A percentile compares a stretch with the other conserved stretches of the same genome.
These are phyloP conservation scores for Boehmeria nivea DNA, from an alignment of 306 rosid genomes.

Conservation along the genomic window DNA sequence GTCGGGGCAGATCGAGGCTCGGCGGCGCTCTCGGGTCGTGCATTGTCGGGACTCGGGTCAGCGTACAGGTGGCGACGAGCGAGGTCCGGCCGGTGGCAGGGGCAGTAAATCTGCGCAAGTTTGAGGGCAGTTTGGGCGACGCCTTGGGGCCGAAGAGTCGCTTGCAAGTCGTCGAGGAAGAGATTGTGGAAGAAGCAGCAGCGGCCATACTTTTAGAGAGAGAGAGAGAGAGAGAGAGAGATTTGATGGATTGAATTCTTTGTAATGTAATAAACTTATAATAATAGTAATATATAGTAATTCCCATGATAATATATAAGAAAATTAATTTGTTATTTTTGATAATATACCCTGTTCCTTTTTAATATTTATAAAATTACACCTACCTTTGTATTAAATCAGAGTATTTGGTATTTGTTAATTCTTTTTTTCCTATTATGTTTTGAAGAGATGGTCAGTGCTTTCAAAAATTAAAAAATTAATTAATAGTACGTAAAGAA, in stretches of 20 bases:
- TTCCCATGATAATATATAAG: too few species aligned
- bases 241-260: neutral
- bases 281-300: neutral
- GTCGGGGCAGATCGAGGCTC: slow-evolving; percentile 31
- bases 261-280: neutral
- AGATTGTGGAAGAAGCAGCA: slow-evolving; percentile 7
- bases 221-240: neutral
- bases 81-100: slow-evolving; percentile 21
- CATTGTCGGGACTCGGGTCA: slow-evolving; percentile 40
- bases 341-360: too few species aligned
- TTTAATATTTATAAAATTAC: too few species aligned
- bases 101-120: slow-evolving; percentile 25
- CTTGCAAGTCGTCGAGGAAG: slow-evolving; percentile 21
- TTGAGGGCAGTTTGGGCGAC: slow-evolving; percentile 27
- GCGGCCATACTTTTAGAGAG: neutral
- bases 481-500: too few species aligned
- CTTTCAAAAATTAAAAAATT: too few species aligned
- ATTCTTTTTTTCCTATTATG: too few species aligned
- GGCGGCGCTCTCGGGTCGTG: slow-evolving; percentile 28
- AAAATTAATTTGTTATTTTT: too few species aligned
- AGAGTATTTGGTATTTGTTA: too few species aligned
- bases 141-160: slow-evolving; percentile 11
- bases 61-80: slow-evolving; percentile 40
- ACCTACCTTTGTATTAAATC: too few species aligned
- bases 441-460: too few species aligned